These are phyloP conservation scores for Leccinum uliginosum DNA, from an alignment of 768 basidiomycete genomes.

Conservation along the genomic window DNA sequence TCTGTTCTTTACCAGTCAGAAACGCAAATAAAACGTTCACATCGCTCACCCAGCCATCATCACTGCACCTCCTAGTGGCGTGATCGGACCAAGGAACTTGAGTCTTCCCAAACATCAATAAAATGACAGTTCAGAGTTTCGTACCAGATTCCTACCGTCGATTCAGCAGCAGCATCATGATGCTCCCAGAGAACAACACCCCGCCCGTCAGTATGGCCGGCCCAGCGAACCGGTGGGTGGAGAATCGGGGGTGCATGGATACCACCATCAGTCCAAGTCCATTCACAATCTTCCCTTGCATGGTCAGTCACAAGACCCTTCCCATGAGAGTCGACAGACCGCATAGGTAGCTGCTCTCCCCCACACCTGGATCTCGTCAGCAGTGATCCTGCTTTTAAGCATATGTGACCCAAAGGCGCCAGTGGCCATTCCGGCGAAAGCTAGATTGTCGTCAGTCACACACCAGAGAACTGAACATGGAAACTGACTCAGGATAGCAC, in stretches of 20 bases:
- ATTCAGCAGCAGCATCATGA: constrained; percentile 51
- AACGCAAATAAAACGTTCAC: too few relatives aligned
- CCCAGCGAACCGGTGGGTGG: constrained; percentile 58
- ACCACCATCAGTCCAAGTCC: constrained; percentile 61
- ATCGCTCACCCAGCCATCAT: constrained; percentile 65
- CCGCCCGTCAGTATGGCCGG: constrained; percentile 59
- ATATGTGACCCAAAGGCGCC: constrained; percentile 72
- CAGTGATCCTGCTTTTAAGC: constrained; percentile 46
- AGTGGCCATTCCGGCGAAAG: constrained; percentile 47
- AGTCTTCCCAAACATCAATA: constrained; percentile 30
- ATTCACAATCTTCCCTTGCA: constrained; percentile 52
- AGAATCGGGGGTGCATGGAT: constrained; percentile 60
- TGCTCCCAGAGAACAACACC: constrained; percentile 59
- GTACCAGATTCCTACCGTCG: constrained; percentile 28
- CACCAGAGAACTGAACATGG: not conserved
- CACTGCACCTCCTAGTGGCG: constrained; percentile 58
- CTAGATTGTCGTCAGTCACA: constrained; percentile 19
- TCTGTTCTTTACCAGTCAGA: constrained; percentile 28
- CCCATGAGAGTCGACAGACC: constrained; percentile 35
- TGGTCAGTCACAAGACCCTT: constrained; percentile 7
- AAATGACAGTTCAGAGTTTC: not conserved
- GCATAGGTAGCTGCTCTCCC: constrained; percentile 59
- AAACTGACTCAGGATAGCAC: constrained; percentile 38
- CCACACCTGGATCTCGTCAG: constrained; percentile 57
- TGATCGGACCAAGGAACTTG: constrained; percentile 57